Base-by-base conservation (phyloP, 306 rosid species). In the Dryas octopetala region DNA sequence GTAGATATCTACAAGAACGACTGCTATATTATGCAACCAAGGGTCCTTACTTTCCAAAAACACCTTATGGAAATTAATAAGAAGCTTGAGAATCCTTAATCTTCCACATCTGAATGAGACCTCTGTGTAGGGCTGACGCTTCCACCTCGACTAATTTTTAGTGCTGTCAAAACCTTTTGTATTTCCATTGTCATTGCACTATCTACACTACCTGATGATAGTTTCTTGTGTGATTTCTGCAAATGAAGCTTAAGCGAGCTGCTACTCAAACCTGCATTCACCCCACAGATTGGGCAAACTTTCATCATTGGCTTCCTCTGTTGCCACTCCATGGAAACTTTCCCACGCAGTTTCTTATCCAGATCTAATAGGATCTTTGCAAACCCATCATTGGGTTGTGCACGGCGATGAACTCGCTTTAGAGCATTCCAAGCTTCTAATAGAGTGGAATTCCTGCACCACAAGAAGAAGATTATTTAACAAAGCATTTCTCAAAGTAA, bases 121-220 rank as follows among this genome's bases (percentile, higher is more conserved):
- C 85, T 84, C 62, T 88, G 88, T 51, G 86, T 88, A 58, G 92
- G 92, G 83, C 92, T 89, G 23, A 84, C 86, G 61, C 96, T 91
- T 16, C 90, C 96, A 1, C 90, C 88, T 4, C 88, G 91, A 80
- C 79, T 81, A 43, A 87, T 78, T 79, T 85, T 87, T 51, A 91
- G 86, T n/a, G 89, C 89, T 52, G 89, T 85, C 70, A 95, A 82
- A 50, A 91, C 92, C 74, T 90, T 95, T 12, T 89, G 89, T 58
- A 93, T 93, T 71, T 93, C 98, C 96, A 92, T 92, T 48, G 89
- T 90, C 93, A 92, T 90, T 79, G 96, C 97, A 74, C 97, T 92
- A 57, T 95, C 99, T 45, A 92, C 97, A 16, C 97, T 95, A 8
- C 99, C 97, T 7, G 97, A 95, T 6, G 97, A 95, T 12, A 95